Base-by-base conservation (phyloP, 495 filamentous ascomycete genomes). In the Pyrenopolyporus hunteri region DNA sequence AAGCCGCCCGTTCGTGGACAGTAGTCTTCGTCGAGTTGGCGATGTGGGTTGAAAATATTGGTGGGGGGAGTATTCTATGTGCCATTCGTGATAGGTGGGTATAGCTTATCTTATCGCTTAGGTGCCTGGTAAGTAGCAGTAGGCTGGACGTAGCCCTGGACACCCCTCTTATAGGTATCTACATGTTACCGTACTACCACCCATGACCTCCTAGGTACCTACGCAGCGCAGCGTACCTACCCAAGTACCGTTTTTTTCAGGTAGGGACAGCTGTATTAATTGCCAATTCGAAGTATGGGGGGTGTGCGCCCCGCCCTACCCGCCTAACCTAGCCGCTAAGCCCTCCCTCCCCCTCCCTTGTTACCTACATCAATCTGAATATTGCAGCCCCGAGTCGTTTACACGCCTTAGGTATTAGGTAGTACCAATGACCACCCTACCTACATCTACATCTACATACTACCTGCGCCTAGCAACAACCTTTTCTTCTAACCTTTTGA, bases 321-420 rank as follows among this genome's bases (percentile, higher is more conserved):
- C 32, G 50, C 45, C 59, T 47, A 57, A 40, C 45, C 51, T 47
- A 57, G 46, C 45, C 51, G 43, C 52, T 63, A 63, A 63, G 44
- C 59, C 59, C 46, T 42, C 28, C 45, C 35, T 6, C 28, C 39
- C 22, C 51, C 19, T 39, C 46, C 45, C 19, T 29, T 23, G 54
- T 17, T 23, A 57, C 35, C 16, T 33, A 50, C n/a, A n/a, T 31
- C 44, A 32, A 63, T 45, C 39, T 53, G 19, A 48, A 52, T 44
- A 20, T 56, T 29, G 23, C 25, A 62, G 37, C 20, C n/a, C n/a
- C n/a, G n/a, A n/a, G n/a, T 57, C 25, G 23, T 56, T 63, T 53
- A 52, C n/a, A n/a, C n/a, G n/a, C n/a, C n/a, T n/a, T n/a, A n/a
- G n/a, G n/a, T n/a, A n/a, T n/a, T n/a, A n/a, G n/a, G n/a, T n/a